Percentiles rank a stretch among this genome's conserved stretches.
Conservation (phyloP, 345 rosid genomes). For the Combretum micranthum region DNA sequence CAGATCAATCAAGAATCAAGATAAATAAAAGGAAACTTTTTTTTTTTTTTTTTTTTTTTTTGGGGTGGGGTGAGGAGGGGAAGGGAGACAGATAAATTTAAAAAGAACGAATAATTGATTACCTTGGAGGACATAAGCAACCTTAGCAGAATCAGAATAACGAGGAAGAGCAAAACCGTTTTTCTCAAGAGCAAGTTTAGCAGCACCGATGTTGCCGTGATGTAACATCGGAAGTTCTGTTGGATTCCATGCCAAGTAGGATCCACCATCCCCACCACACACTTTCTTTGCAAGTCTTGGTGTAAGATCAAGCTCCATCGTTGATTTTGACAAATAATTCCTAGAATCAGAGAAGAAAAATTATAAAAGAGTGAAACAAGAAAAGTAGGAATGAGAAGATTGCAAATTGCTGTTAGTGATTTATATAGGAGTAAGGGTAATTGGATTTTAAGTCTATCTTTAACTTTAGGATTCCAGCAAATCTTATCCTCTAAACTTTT, state of each 20-base stretch:
- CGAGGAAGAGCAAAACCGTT: slow-evolving; percentile 80
- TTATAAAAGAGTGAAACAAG: no score
- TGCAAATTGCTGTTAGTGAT: no score
- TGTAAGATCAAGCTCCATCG: slow-evolving; percentile 78
- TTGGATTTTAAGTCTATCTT: no score
- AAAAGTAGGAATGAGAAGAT: no score
- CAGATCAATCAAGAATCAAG: no score
- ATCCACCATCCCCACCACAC: slow-evolving; percentile 67
- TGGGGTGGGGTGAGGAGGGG: no score
- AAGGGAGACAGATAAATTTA: neutral
- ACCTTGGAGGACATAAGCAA: slow-evolving; percentile 94
- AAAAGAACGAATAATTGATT: neutral
- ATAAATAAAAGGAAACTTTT: no score
- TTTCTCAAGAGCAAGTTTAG: slow-evolving; percentile 78
- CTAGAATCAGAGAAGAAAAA: no score
- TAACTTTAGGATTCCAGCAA: no score
- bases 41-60: no score
- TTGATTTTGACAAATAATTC: neutral
- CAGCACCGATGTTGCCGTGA: slow-evolving; percentile 78
- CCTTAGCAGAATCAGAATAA: slow-evolving; percentile 81
- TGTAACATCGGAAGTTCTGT: slow-evolving; percentile 68
- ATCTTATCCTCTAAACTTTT: no score
- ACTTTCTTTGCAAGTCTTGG: slow-evolving; percentile 63
- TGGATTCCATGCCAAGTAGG: slow-evolving; percentile 77
- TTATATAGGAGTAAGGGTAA: no score